Percentiles rank a stretch among this genome's conserved stretches.
These are phyloP conservation scores for Dorcoceras hygrometricum DNA, from an alignment of 257 asterid species.

Conservation along the genomic window DNA sequence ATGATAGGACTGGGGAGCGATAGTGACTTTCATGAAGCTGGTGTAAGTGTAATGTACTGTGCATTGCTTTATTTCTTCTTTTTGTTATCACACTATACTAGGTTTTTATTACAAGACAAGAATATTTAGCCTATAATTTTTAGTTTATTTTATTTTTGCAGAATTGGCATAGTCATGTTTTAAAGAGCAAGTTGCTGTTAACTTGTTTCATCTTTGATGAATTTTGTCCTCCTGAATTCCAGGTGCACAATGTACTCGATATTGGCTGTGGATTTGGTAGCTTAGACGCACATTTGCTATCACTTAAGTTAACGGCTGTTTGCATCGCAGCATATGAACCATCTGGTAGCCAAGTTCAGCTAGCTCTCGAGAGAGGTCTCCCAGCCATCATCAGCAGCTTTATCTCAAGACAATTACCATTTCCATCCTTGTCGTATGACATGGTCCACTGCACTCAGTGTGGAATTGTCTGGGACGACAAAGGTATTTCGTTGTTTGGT, in stretches of 20 bases:
- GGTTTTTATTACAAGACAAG: slow-evolving; percentile 10
- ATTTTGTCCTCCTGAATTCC: slow-evolving; percentile 33
- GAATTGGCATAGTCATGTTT: neutral
- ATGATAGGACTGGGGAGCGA: slow-evolving; percentile 93
- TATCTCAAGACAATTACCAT: slow-evolving; percentile 78
- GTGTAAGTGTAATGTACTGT: slow-evolving; percentile 54
- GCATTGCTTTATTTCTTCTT: slow-evolving; percentile 4
- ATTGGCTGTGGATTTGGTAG: slow-evolving; percentile 99
- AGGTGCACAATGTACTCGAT: slow-evolving; percentile 87
- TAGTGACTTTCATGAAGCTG: slow-evolving; percentile 68
- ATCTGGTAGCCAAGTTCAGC: slow-evolving; percentile 97
- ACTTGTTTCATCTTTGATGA: slow-evolving; percentile 17
- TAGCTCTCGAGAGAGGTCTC: slow-evolving; percentile 98
- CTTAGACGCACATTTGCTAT: slow-evolving; percentile 86
- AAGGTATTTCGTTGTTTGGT: slow-evolving; percentile 46
- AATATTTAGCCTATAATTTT: slow-evolving; percentile 4
- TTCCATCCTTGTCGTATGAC: slow-evolving; percentile 91
- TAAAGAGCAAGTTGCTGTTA: slow-evolving; percentile 14
- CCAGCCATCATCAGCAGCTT: slow-evolving; percentile 90
- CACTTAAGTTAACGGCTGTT: slow-evolving; percentile 83
- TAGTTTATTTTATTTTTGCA: slow-evolving; percentile 1
- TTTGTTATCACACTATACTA: neutral
- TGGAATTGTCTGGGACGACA: slow-evolving; percentile 86
- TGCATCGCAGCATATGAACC: slow-evolving; percentile 92
- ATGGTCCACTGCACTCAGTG: slow-evolving; percentile 97